phyloP scores from a whole-genome alignment of 805 yeast species.

The Yarrowia phangngaensis region DNA sequence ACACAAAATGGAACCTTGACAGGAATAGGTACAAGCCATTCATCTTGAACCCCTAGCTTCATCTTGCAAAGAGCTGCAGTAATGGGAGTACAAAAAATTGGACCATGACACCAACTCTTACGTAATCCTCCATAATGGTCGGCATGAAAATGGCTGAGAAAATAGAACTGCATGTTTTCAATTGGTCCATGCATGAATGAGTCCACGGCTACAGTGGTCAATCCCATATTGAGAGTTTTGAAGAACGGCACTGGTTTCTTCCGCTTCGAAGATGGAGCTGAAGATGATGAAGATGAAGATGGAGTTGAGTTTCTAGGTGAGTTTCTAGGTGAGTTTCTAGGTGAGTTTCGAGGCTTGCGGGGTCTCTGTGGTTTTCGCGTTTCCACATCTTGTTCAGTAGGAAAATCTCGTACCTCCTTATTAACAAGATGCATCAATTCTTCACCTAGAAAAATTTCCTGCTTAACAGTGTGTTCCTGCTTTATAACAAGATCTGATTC shows the following conservation, averaged over 20 bases:
- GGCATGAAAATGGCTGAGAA: constrained; percentile 71
- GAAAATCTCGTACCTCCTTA: not conserved
- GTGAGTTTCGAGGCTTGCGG: constrained; percentile 2
- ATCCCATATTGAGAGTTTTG: constrained; percentile 37
- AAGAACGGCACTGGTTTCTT: constrained; percentile 35
- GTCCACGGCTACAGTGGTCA: constrained; percentile 39
- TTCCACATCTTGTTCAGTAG: not conserved
- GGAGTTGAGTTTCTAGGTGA: not conserved
- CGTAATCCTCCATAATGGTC: constrained; percentile 90
- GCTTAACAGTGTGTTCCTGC: constrained; percentile 1
- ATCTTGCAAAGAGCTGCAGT: constrained; percentile 57
- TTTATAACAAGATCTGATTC: not conserved
- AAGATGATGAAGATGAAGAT: not conserved
- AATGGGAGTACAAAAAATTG: constrained; percentile 66
- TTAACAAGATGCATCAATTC: constrained; percentile 9
- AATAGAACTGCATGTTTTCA: constrained; percentile 36
- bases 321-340: not conserved
- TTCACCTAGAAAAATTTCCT: constrained; percentile 4
- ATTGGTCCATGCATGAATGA: constrained; percentile 41
- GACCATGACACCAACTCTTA: constrained; percentile 70
- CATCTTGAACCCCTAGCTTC: constrained; percentile 53
- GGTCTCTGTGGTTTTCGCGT: not conserved
- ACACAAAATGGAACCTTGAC: constrained; percentile 44
- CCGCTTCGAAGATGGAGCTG: not conserved
- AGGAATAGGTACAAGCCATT: constrained; percentile 43